phyloP scores from a whole-genome alignment of 768 basidiomycete genomes.

The Galerina sulciceps region DNA sequence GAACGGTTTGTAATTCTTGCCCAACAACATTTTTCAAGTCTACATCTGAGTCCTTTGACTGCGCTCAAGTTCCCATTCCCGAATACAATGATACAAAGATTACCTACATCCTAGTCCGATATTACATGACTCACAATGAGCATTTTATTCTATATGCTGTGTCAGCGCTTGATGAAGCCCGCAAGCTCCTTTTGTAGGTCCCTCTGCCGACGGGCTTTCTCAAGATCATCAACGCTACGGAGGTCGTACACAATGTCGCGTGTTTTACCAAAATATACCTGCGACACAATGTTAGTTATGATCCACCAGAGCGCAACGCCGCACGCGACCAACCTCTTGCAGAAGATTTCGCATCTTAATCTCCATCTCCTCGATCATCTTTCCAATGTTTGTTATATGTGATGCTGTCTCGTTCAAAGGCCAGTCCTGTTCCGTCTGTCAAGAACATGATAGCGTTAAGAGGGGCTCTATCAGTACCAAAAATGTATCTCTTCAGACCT shows the following conservation, averaged over 20 bases:
- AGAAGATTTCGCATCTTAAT: constrained; percentile 97
- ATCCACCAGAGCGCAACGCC: not conserved
- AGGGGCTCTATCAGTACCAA: not conserved
- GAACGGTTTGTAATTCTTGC: too few species aligned
- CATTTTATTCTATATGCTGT: not conserved
- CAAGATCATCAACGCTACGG: constrained; percentile 84
- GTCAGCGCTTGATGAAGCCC: constrained; percentile 77
- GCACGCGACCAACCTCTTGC: constrained; percentile 61
- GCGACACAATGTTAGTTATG: not conserved
- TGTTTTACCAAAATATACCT: constrained; percentile 97
- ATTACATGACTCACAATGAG: not conserved
- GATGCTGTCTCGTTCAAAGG: constrained; percentile 78
- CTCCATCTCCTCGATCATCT: constrained; percentile 98
- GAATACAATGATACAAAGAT: not conserved
- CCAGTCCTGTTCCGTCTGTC: constrained; percentile 85
- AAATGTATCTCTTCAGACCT: not conserved
- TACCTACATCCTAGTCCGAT: not conserved
- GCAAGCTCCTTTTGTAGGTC: constrained; percentile 92
- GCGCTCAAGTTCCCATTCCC: not conserved
- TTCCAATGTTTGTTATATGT: constrained; percentile 93
- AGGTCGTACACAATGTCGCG: constrained; percentile 94
- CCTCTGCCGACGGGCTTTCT: constrained; percentile 77
- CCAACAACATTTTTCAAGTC: too few species aligned
- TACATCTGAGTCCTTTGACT: too few species aligned
- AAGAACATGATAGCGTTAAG: not conserved